Evolutionary conservation across 2,329 filamentous ascomycete genomes (phyloP).

Genomic region (Geosmithia putterillii): DNA sequence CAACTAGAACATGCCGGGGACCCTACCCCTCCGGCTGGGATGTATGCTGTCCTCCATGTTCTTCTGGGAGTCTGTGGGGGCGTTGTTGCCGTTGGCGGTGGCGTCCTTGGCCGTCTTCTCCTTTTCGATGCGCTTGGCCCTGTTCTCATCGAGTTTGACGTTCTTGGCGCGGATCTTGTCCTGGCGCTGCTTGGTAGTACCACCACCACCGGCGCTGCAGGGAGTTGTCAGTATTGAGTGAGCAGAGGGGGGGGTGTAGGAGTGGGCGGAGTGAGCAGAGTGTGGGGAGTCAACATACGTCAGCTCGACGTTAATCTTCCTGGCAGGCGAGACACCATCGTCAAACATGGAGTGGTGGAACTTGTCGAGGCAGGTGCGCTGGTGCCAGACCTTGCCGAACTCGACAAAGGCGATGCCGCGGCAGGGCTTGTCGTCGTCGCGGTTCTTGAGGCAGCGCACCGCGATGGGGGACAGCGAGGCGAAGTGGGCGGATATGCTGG

Average conservation of each 20-base stretch:
- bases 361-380: slow-evolving; percentile 85
- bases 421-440: slow-evolving; percentile 45
- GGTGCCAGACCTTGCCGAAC: slow-evolving; percentile 73
- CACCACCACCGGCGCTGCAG: slow-evolving; percentile 67
- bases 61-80: slow-evolving; percentile 6
- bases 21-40: slow-evolving; percentile 32
- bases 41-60: slow-evolving; percentile 29
- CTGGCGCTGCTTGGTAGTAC: slow-evolving; percentile 58
- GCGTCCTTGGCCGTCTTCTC: slow-evolving; percentile 25
- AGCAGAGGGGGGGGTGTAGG: background rate
- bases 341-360: slow-evolving; percentile 78
- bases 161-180: slow-evolving; percentile 81
- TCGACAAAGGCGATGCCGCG: slow-evolving; percentile 82
- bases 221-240: slow-evolving; percentile 1
- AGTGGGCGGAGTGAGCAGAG: background rate
- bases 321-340: slow-evolving; percentile 37
- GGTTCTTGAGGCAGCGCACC: slow-evolving; percentile 58
- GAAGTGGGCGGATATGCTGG: slow-evolving; percentile 64
- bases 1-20: slow-evolving; percentile 1
- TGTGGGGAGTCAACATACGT: slow-evolving; percentile 43
- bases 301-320: slow-evolving; percentile 86
- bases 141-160: slow-evolving; percentile 62
- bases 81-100: slow-evolving; percentile 6
- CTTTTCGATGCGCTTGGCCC: slow-evolving; percentile 32
- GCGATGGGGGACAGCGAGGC: slow-evolving; percentile 42